Conservation (phyloP, 179 eudicot species). For the Silene coronaria region DNA sequence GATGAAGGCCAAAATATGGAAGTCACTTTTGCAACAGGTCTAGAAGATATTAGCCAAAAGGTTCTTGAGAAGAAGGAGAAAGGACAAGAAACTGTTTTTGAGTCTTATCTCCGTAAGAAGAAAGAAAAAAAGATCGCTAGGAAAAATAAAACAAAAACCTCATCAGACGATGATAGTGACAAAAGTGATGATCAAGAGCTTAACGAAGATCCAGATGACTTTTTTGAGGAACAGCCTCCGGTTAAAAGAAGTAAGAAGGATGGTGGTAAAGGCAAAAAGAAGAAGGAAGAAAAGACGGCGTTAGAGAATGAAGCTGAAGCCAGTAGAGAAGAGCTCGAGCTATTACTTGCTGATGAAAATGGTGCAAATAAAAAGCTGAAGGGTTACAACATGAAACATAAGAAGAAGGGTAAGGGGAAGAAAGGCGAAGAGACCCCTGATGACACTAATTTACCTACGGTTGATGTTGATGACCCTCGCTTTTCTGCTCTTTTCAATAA, state of each 20-base stretch:
- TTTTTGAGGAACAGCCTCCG: constrained; percentile 54
- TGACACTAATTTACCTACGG: constrained; percentile 61
- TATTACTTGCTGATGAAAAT: constrained; percentile 65
- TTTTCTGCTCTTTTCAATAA: constrained; percentile 34
- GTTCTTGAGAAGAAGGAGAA: constrained; percentile 78
- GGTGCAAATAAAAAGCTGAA: constrained; percentile 45
- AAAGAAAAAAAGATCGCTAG: constrained; percentile 68
- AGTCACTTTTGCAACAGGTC: constrained; percentile 86
- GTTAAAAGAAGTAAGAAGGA: constrained; percentile 29
- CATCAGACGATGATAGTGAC: constrained; percentile 71
- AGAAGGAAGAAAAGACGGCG: constrained; percentile 25
- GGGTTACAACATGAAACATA: constrained; percentile 73
- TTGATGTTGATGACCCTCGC: constrained; percentile 65
- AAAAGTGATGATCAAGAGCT: constrained; percentile 48
- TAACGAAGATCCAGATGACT: constrained; percentile 56
- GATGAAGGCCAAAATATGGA: constrained; percentile 80
- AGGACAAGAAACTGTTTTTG: constrained; percentile 79
- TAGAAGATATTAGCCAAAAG: constrained; percentile 79
- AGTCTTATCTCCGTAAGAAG: constrained; percentile 60
- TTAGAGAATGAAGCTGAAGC: constrained; percentile 51
- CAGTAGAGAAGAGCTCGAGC: constrained; percentile 74
- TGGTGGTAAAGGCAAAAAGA: constrained; percentile 25
- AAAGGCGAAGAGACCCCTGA: constrained; percentile 48
- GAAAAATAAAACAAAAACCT: constrained; percentile 54
- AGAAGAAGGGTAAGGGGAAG: constrained; percentile 63